A percentile compares a stretch with the other conserved stretches of the same genome.
Evolutionary conservation across 306 rosid genomes (phyloP).

Genomic region (Vigna trinervia): DNA sequence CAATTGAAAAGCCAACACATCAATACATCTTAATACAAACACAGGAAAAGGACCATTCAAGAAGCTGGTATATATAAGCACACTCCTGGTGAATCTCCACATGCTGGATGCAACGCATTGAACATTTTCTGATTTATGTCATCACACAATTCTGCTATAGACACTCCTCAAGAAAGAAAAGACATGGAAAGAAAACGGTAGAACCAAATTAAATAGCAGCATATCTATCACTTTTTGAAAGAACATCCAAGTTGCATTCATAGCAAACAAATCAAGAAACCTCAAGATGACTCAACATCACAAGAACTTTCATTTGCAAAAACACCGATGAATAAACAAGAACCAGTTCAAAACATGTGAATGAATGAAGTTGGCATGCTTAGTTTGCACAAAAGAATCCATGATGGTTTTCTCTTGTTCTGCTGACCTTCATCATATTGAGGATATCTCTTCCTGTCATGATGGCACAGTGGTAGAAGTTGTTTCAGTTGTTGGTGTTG

Average conservation of each 20-base stretch:
- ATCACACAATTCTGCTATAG: background rate
- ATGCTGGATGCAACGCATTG: background rate
- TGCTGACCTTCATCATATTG: conserved; percentile 50
- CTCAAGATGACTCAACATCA: conserved; percentile 39
- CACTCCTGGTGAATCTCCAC: conserved; percentile 11
- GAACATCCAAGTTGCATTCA: conserved; percentile 28
- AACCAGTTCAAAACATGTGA: background rate
- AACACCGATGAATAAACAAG: background rate
- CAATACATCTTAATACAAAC: background rate
- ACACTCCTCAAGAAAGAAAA: conserved; percentile 4
- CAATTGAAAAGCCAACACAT: conserved; percentile 24
- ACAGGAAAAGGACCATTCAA: conserved; percentile 16
- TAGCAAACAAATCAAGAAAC: conserved; percentile 37
- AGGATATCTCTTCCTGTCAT: conserved; percentile 55
- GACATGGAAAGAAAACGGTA: background rate
- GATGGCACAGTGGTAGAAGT: background rate
- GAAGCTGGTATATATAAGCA: background rate
- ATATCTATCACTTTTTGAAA: background rate
- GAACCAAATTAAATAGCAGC: background rate
- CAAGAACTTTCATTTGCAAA: conserved; percentile 28
- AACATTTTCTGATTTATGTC: background rate
- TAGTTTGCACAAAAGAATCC: background rate
- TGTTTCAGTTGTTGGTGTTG: background rate
- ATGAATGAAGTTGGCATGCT: background rate
- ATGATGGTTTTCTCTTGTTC: background rate